These are phyloP conservation scores for Botrytis hyacinthi DNA, from an alignment of 2,329 filamentous ascomycete genomes.

Conservation along the genomic window DNA sequence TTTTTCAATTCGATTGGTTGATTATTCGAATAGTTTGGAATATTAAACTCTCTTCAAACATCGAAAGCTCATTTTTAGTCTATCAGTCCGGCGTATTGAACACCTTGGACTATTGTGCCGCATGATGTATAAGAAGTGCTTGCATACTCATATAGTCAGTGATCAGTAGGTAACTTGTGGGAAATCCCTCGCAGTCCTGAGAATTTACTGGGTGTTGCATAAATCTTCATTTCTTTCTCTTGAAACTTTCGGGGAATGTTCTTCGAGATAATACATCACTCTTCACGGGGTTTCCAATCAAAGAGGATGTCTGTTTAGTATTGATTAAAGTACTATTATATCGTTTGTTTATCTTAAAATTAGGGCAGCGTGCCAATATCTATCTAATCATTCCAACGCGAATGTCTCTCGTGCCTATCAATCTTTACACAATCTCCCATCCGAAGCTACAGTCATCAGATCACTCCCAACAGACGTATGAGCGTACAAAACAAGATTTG, in stretches of 20 bases:
- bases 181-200: background rate
- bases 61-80: background rate
- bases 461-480: background rate
- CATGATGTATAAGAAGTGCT: background rate
- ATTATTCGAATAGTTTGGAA: background rate
- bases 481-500: background rate
- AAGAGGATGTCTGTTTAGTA: background rate
- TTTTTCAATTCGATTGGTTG: accelerated
- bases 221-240: background rate
- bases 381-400: too few species aligned
- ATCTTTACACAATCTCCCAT: background rate
- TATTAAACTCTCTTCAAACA: background rate
- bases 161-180: background rate
- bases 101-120: background rate
- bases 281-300: accelerated
- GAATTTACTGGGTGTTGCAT: background rate
- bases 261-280: background rate
- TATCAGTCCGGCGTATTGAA: background rate
- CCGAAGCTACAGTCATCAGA: background rate
- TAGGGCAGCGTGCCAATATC: background rate
- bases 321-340: background rate
- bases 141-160: background rate
- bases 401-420: too few species aligned
- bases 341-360: background rate
- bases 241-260: background rate